These are phyloP conservation scores for Suhomyces kilbournensis DNA, from an alignment of 805 yeast species.

Conservation along the genomic window DNA sequence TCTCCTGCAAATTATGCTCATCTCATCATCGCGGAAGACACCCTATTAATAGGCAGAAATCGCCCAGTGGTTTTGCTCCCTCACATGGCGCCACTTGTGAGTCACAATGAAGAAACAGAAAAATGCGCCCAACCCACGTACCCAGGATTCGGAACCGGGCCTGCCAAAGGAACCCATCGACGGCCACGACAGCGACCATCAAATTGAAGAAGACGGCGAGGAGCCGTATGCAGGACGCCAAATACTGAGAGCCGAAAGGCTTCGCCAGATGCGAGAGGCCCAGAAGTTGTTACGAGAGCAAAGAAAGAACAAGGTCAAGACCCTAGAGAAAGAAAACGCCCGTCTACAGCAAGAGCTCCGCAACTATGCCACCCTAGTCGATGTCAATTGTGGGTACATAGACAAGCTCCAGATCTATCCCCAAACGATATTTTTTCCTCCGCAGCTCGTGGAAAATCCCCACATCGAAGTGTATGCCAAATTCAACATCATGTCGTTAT, in stretches of 20 bases:
- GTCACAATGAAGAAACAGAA: background rate
- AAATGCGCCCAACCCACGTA: background rate
- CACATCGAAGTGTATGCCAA: background rate
- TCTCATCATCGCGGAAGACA: background rate
- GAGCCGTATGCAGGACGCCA: conserved; percentile 1
- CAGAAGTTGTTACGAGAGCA: conserved; percentile 6
- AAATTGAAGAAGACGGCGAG: background rate
- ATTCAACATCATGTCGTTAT: background rate
- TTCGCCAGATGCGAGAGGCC: conserved; percentile 7
- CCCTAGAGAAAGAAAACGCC: conserved; percentile 1
- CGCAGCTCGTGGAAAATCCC: background rate
- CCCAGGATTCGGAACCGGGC: background rate
- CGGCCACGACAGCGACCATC: background rate
- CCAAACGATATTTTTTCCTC: background rate
- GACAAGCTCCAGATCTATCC: background rate
- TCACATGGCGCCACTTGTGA: too few species aligned
- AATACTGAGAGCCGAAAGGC: background rate
- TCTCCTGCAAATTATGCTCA: background rate
- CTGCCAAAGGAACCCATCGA: background rate
- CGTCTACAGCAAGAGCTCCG: background rate
- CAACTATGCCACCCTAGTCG: background rate
- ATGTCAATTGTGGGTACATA: background rate
- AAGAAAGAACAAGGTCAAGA: conserved; percentile 1
- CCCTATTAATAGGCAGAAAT: too few species aligned
- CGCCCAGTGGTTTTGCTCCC: too few species aligned